Evolutionary conservation across 306 rosid species (phyloP), one percentile per base, ranked within the genome.

Genomic region (Pyrus betulifolia): DNA sequence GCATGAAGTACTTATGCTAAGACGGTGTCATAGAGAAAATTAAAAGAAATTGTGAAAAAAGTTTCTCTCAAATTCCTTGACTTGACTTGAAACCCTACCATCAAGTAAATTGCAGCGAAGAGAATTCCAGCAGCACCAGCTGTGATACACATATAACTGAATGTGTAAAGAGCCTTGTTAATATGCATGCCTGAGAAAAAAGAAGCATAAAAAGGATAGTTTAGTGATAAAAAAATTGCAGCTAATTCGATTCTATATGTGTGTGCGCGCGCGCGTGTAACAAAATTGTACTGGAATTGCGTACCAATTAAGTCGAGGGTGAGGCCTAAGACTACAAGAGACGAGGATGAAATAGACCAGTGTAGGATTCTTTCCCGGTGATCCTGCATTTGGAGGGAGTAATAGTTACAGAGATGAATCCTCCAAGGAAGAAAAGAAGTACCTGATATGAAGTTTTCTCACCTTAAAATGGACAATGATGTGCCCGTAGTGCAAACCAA

Each of bases 401-500:
- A 27, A 61, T 61, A 19, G 5, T 61, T 61, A 27, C 21, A 61
- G 19, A 61, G 0, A 27, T 9, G 64, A 7, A 59, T 61, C 17
- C 8, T 17, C 5, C 0, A 38, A 61, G n/a, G 11, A 61, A 27
- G 17, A 61, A 1, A 27, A 27, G 66, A 61, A 12, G 3, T 3
- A 11, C 2, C 4, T 61, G 63, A 58, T 61, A 27, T 27, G 11
- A 27, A 13, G 11, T 11, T 27, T 27, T 27, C 67, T 61, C 11
- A 61, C 67, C 93, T 91, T 87, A 49, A 89, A 92, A 78, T 96
- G 99, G 78, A 91, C 84, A 77, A 96, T 89, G 45, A 96, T 87
- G 74, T 92, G 99, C 22, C 99, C 99, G 3, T 74, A 92, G 74
- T 96, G 98, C 89, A 96, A 77, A 72, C 99, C 99, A 79, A 96